Evolutionary conservation across 2,329 filamentous ascomycete species (phyloP), one percentile per base, ranked within the genome.

Genomic region (Venturia nashicola): DNA sequence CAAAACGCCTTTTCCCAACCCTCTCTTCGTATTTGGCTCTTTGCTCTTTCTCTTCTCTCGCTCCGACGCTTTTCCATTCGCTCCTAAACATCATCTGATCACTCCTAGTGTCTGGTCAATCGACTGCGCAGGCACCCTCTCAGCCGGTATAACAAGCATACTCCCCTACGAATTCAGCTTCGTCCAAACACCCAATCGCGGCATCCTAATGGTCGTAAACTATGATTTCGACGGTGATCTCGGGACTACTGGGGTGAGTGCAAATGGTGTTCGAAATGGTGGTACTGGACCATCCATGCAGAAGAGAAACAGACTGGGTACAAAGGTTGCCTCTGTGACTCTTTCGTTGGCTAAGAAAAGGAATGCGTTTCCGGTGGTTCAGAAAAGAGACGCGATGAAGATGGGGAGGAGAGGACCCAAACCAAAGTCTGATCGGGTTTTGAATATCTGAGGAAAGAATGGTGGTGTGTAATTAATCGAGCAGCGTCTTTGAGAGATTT

Each of bases 121-220:
- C 14, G 62, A 64, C 55, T 64, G 55, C 55, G 8, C 36, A 32
- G 62, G 62, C 23, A 61, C 51, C 18, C 54, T 64, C 40, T 23
- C 34, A 16, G 62, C 54, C 54, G 62, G 62, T 27, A 36, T 64
- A 27, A 44, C 61, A 16, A 55, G 23, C 27, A 11, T 27, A 20
- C 27, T 42, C 20, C 5, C 62, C 23, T 20, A 2, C 5, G 27
- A 34, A 39, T 64, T 64, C 36, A 44, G 34, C 20, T 55, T 64
- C 51, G 32, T 57, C 3, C 51, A 57, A 36, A 57, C 51, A 36
- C 51, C 51, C 51, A 36, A 57, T 36, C 51, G 51, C 27, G 51
- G 51, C 8, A 57, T 27, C 14, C 32, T 57, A 5, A 57, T 57
- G 51, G 51, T 57, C 2, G 51, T 20, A 2, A 57, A 57, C 16